phyloP scores from a whole-genome alignment of 2,329 filamentous ascomycete species.

The Immersiporthe knoxdaviesiana region DNA sequence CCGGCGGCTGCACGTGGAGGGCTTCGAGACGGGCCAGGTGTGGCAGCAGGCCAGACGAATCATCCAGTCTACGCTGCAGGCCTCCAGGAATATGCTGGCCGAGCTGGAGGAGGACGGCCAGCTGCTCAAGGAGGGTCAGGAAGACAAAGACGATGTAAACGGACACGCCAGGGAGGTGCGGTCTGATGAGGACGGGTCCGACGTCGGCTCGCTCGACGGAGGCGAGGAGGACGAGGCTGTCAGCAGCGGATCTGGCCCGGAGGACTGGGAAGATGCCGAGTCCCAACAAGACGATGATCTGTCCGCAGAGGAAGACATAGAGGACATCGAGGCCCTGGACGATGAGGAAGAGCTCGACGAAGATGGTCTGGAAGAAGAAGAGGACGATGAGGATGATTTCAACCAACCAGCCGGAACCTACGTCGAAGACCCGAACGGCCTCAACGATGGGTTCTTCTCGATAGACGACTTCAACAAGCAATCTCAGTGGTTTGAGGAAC shows the following conservation, averaged over 20 bases:
- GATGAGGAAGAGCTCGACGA: conserved; percentile 40
- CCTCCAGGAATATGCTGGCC: conserved; percentile 51
- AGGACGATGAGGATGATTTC: conserved; percentile 47
- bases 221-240: conserved; percentile 22
- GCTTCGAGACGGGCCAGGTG: conserved; percentile 85
- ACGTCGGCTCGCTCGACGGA: conserved; percentile 34
- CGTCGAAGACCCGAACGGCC: conserved; percentile 74
- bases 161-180: conserved; percentile 36
- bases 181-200: conserved; percentile 45
- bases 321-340: conserved; percentile 37
- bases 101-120: conserved; percentile 51
- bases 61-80: conserved; percentile 60
- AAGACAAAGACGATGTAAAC: conserved; percentile 30
- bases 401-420: conserved; percentile 60
- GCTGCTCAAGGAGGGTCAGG: conserved; percentile 9
- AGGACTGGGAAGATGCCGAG: conserved; percentile 40
- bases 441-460: conserved; percentile 98
- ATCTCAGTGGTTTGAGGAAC: conserved; percentile 84
- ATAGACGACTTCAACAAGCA: conserved; percentile 97
- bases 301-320: conserved; percentile 37
- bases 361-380: conserved; percentile 41
- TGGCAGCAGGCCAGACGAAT: conserved; percentile 93
- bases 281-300: conserved; percentile 33
- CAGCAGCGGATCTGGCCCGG: conserved; percentile 39
- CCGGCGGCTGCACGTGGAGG: conserved; percentile 81